These are phyloP conservation scores for Diddensiella santjacobensis DNA, from an alignment of 805 yeast genomes.

Conservation along the genomic window DNA sequence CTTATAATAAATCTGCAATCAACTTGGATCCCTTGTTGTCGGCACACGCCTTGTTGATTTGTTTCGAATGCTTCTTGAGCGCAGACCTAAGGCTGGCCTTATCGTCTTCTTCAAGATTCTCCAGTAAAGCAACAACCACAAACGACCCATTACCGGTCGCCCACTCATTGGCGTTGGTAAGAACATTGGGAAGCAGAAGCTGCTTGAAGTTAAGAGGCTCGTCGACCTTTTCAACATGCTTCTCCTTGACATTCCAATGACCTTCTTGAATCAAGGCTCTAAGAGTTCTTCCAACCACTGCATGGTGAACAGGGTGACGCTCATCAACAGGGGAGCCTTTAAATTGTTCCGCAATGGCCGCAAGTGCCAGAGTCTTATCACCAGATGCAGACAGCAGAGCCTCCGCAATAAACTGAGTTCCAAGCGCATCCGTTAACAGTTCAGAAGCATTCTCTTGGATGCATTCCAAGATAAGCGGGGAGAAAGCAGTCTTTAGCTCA, in stretches of 20 bases:
- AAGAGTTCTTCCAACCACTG: conserved; percentile 69
- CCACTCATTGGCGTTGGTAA: conserved; percentile 61
- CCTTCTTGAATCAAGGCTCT: conserved; percentile 81
- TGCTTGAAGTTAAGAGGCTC: conserved; percentile 47
- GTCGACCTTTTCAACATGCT: conserved; percentile 44
- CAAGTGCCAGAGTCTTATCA: conserved; percentile 42
- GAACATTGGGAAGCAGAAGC: conserved; percentile 47
- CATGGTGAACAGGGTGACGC: conserved; percentile 58
- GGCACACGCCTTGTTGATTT: conserved; percentile 26
- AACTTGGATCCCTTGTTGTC: conserved; percentile 35
- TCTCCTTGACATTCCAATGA: conserved; percentile 68
- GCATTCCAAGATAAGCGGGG: conserved; percentile 60
- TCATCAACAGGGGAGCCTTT: conserved; percentile 66
- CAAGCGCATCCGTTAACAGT: conserved; percentile 65
- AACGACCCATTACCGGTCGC: conserved; percentile 69
- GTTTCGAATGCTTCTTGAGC: conserved; percentile 40
- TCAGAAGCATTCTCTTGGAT: conserved; percentile 49
- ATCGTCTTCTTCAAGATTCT: conserved; percentile 48
- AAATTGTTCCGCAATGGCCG: conserved; percentile 47
- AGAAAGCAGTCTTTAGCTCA: conserved; percentile 62
- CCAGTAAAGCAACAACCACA: conserved; percentile 75
- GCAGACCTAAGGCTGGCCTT: conserved; percentile 47
- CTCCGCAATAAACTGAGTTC: conserved; percentile 81
- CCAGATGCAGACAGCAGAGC: conserved; percentile 55
- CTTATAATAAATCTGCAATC: conserved; percentile 22